Base-by-base conservation (phyloP, 257 asterid genomes). In the Linderniella brevidens region DNA sequence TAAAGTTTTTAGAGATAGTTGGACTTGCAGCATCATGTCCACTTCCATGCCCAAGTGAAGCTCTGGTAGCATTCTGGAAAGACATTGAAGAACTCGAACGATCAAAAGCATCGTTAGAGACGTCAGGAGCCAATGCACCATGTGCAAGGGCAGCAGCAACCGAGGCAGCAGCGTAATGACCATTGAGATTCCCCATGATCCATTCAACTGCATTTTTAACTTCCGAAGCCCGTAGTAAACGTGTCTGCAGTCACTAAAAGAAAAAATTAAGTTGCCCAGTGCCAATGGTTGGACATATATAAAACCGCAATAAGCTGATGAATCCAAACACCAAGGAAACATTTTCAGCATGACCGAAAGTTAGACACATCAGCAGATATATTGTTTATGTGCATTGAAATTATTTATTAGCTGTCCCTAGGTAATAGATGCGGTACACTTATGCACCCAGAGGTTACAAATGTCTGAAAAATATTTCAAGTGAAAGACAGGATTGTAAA, bases 121-220 rank as follows among this genome's bases (percentile, higher is more conserved):
- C 54, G 50, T 80, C 94, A 20, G 87, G 74, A 60, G 82, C 76
- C 35, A 79, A 68, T 55, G 98, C 95, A 43, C 93, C 98, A 62
- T 73, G 83, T 58, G 94, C 94, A 69, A 84, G 77, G 56, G 98
- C 98, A 68, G 98, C 93, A 70, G 98, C 94, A 60, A 88, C 96
- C 35, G 98, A 81, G 57, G 79, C 92, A 68, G 94, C 96, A 58
- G 96, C 98, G 61, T 90, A 90, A 70, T 90, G 98, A 59, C 88
- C 96, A 55, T 71, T 77, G 57, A 80, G 93, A 71, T 78, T 79
- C 63, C 83, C 79, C 92, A 90, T 69, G 58, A 85, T 81, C 94
- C 96, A 79, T 64, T 90, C 98, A 64, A 90, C 81, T 60, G 94
- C 79, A 58, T 74, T 75, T 72, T 90, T 90, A 50, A 90, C 93